A percentile compares a stretch with the other conserved stretches of the same genome.
These are phyloP conservation scores for Luvunga scandens DNA, from an alignment of 345 rosid species.

Conservation along the genomic window DNA sequence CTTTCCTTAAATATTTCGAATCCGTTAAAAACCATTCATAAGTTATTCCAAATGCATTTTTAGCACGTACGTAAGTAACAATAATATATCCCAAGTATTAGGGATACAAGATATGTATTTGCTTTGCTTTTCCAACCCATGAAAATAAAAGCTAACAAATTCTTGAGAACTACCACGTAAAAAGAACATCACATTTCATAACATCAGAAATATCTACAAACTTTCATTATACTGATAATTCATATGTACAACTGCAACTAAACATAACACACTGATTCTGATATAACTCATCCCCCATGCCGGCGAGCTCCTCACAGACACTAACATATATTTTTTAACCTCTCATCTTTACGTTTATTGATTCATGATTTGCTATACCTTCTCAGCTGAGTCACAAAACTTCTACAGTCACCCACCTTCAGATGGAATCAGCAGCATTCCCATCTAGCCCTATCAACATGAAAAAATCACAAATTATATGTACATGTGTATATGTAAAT, in stretches of 20 bases:
- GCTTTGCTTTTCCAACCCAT: neutral
- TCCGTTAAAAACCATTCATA: neutral
- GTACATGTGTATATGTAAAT: too few relatives aligned
- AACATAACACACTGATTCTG: neutral
- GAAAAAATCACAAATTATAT: neutral
- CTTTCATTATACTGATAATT: constrained; percentile 9
- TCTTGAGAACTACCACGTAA: neutral
- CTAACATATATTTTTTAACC: neutral
- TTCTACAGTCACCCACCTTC: neutral
- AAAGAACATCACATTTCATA: neutral
- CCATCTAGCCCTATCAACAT: constrained; percentile 2
- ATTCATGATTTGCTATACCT: constrained; percentile 10
- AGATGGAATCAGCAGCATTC: neutral
- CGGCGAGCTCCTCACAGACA: neutral
- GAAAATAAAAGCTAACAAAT: neutral
- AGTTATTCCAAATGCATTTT: neutral
- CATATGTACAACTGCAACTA: constrained; percentile 10
- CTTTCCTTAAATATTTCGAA: neutral
- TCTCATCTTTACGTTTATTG: constrained; percentile 7
- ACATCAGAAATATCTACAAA: neutral
- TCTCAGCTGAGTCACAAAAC: constrained; percentile 1
- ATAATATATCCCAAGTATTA: neutral
- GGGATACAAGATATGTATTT: neutral
- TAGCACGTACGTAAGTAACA: neutral
- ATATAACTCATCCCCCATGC: neutral